phyloP scores from a whole-genome alignment of 805 yeast species.

The Maudiozyma saulgeensis region DNA sequence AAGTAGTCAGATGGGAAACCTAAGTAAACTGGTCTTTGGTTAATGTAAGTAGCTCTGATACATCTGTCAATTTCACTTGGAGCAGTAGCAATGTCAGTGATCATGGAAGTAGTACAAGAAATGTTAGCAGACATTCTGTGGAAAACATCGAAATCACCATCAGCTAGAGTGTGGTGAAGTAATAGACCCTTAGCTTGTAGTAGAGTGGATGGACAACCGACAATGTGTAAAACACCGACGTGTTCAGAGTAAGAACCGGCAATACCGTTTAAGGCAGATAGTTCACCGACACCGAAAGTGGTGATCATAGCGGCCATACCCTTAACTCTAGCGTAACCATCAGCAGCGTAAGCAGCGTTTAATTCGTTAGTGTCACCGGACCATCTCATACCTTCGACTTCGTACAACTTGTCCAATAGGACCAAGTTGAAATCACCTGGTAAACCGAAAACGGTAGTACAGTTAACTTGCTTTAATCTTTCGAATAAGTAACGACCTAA shows the following conservation, averaged over 20 bases:
- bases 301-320: conserved; percentile 2
- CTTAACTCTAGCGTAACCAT: conserved; percentile 2
- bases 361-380: conserved; percentile 2
- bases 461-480: conserved; percentile 1
- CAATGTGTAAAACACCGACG: conserved; percentile 2
- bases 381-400: conserved; percentile 3
- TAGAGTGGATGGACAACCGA: conserved; percentile 1
- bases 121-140: conserved; percentile 3
- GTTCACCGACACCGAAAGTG: conserved; percentile 2
- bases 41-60: conserved; percentile 1
- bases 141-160: conserved; percentile 1
- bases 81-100: conserved; percentile 1
- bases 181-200: conserved; percentile 1
- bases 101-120: conserved; percentile 1
- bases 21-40: conserved; percentile 1
- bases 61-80: conserved; percentile 1
- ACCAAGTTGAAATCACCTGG: conserved; percentile 2
- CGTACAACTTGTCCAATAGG: conserved; percentile 1
- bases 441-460: conserved; percentile 1
- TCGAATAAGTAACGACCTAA: conserved; percentile 2
- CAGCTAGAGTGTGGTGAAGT: conserved; percentile 1
- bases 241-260: conserved; percentile 3
- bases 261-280: conserved; percentile 1
- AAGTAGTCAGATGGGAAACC: conserved; percentile 1
- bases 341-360: conserved; percentile 3